Conservation (phyloP, 192 early-diverging fungal species). For the Umbelopsis isabellina region DNA sequence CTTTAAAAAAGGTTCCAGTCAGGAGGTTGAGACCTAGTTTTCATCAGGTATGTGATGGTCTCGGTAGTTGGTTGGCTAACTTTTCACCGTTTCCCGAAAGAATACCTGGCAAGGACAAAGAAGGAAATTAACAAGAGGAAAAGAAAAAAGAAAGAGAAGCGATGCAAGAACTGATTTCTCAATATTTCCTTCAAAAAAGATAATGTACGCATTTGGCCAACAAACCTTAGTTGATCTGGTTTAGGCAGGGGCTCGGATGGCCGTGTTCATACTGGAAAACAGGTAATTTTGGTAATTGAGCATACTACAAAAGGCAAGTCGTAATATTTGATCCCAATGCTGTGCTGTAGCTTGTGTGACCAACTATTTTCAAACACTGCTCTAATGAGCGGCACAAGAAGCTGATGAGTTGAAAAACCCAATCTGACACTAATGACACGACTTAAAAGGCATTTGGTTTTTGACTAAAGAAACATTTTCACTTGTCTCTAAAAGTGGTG, state of each 20-base stretch:
- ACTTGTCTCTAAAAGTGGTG: too few species aligned
- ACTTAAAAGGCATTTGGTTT: background rate
- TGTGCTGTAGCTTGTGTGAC: conserved; percentile 17
- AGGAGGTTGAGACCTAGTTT: conserved; percentile 13
- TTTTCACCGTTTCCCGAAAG: too few species aligned
- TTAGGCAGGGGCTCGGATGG: conserved; percentile 19
- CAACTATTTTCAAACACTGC: background rate
- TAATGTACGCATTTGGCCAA: too few species aligned
- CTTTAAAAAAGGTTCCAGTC: conserved; percentile 11
- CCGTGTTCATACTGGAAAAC: conserved; percentile 13
- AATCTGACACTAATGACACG: conserved; percentile 18
- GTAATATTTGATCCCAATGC: conserved; percentile 1
- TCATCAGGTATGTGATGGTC: too few species aligned
- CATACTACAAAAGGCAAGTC: conserved; percentile 14
- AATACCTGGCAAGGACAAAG: too few species aligned
- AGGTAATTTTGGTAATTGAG: conserved; percentile 11
- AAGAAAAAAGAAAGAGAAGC: too few species aligned
- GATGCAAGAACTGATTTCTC: too few species aligned
- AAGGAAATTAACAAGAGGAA: too few species aligned
- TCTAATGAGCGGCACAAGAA: too few species aligned
- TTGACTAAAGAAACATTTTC: too few species aligned
- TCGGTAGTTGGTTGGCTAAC: too few species aligned
- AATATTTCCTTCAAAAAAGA: too few species aligned
- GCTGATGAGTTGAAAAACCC: background rate
- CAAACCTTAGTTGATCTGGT: conserved; percentile 1